Evolutionary conservation across 1,284 basidiomycete species (phyloP), one percentile per base, ranked within the genome.

Genomic region (Lentinula novae-zelandiae): DNA sequence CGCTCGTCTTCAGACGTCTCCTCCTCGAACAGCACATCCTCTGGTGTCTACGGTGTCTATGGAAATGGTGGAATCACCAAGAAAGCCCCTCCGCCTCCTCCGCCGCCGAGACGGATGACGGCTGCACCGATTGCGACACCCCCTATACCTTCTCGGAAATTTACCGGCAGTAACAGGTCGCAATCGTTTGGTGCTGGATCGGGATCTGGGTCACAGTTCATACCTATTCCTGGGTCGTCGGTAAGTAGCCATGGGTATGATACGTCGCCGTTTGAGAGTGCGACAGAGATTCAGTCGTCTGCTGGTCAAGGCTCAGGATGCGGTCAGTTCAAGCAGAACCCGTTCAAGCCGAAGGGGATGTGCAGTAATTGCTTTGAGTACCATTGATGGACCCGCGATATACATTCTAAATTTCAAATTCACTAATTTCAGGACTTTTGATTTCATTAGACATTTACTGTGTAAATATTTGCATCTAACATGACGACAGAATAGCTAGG

Each of bases 331-430:
- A 80, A 79, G 67, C 84, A 85, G 73, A 83, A 83, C 66, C 81
- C 82, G 53, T 86, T 85, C 76, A 84, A 85, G 73, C 72, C 79
- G 27, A 75, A 76, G 63, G 84, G 84, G n/a, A 81, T 82, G 73
- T 87, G 84, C 67, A 81, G 76, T 65, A 85, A 83, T 64, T 87
- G 84, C 67, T 80, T 82, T 65, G 75, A 82, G 69, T 75, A 75
- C 67, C 82, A 83, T 65, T 60, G 34, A 58, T 31, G n/a, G 27
- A 27, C 33, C 0, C 5, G 22, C 15, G 31, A n/a, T 33, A 33
- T 22, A 22, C 27, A 27, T 27, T 27, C 27, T 27, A 27, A 27
- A 27, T 27, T 27, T 27, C 27, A 27, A 3, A 27, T 3, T 27
- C 27, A 27, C 27, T 27, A 27, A 27, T 27, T 27, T 27, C 3